Conservation (phyloP, 108 stramenopile genomes). For the Pseudonitzschia pungens region DNA sequence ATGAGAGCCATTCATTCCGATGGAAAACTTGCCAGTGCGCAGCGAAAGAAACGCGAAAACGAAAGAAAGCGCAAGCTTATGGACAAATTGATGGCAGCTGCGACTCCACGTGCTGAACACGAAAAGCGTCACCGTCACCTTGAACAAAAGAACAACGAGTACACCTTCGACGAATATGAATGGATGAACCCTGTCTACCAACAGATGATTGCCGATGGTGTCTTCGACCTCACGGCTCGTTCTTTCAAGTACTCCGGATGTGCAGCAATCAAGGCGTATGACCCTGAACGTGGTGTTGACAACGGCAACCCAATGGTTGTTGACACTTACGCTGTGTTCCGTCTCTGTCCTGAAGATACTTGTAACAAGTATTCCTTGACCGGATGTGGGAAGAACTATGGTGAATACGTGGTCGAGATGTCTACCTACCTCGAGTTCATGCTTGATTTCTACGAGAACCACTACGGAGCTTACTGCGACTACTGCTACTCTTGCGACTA, state of each 20-base stretch:
- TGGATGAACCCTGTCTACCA: conserved; percentile 19
- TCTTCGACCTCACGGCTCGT: conserved; percentile 65
- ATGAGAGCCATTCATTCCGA: conserved; percentile 32
- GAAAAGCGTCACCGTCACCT: conserved; percentile 2
- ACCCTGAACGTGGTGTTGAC: conserved; percentile 39
- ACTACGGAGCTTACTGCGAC: conserved; percentile 67
- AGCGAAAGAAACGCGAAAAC: conserved; percentile 27
- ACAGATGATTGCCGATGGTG: conserved; percentile 26
- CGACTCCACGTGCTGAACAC: conserved; percentile 6
- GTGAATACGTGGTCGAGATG: conserved; percentile 84
- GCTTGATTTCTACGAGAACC: conserved; percentile 50
- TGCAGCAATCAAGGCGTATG: conserved; percentile 67
- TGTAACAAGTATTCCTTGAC: conserved; percentile 54
- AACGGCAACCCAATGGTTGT: conserved; percentile 43
- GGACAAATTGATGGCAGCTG: conserved; percentile 14
- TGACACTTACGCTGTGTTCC: conserved; percentile 71
- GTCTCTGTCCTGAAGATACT: conserved; percentile 68
- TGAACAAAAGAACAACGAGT: conserved; percentile 8
- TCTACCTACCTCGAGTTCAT: conserved; percentile 64
- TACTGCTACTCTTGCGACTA: conserved; percentile 63
- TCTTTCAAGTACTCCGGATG: conserved; percentile 86
- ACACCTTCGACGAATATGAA: conserved; percentile 20
- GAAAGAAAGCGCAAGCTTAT: conserved; percentile 23
- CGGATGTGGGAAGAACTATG: conserved; percentile 79
- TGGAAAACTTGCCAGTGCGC: conserved; percentile 20